Conservation (phyloP, 441 rosid genomes). For the Isatis lusitanica region DNA sequence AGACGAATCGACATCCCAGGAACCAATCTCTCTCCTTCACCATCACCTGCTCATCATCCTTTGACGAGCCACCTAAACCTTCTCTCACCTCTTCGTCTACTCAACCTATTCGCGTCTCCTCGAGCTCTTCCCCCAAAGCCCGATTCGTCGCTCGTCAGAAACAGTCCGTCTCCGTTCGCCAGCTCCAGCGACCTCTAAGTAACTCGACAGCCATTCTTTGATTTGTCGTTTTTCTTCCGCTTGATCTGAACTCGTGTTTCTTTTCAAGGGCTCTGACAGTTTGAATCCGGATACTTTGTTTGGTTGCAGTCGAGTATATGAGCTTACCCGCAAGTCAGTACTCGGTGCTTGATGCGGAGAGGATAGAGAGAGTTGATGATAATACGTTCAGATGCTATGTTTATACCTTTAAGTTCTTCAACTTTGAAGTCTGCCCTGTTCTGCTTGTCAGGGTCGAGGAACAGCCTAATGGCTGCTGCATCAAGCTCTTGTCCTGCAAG, state of each 20-base stretch:
- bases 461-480: slow-evolving; percentile 84
- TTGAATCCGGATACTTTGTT: not conserved
- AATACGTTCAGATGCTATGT: slow-evolving; percentile 85
- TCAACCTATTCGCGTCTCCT: slow-evolving; percentile 47
- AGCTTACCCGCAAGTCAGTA: slow-evolving; percentile 96
- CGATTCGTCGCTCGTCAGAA: slow-evolving; percentile 76
- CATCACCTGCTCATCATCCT: slow-evolving; percentile 30
- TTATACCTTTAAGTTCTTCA: slow-evolving; percentile 77
- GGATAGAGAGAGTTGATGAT: slow-evolving; percentile 92
- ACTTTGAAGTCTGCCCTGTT: slow-evolving; percentile 88
- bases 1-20: slow-evolving; percentile 32
- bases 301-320: slow-evolving; percentile 76
- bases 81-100: slow-evolving; percentile 13
- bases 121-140: slow-evolving; percentile 55
- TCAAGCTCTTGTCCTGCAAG: slow-evolving; percentile 91
- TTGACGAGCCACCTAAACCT: slow-evolving; percentile 34
- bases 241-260: not conserved
- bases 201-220: slow-evolving; percentile 33
- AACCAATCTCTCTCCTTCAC: slow-evolving; percentile 26
- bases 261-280: not conserved
- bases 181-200: slow-evolving; percentile 84
- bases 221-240: no score
- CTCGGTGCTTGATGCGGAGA: slow-evolving; percentile 97
- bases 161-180: slow-evolving; percentile 68
- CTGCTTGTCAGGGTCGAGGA: slow-evolving; percentile 87